Evolutionary conservation across 2,329 filamentous ascomycete species (phyloP).

Genomic region (Neonectria neomacrospora): DNA sequence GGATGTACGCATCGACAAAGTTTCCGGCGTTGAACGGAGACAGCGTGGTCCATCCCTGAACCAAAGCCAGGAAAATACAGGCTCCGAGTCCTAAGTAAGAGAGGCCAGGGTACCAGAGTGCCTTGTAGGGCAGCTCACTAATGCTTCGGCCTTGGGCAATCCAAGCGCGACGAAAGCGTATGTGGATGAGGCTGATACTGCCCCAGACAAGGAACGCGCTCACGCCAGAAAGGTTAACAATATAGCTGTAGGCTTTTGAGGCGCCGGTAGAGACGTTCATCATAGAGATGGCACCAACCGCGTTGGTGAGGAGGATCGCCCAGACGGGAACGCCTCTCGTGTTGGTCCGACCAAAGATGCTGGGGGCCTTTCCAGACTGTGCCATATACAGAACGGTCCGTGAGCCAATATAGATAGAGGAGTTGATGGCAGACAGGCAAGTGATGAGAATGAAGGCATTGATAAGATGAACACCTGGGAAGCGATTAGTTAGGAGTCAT

Average conservation of each 20-base stretch:
- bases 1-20: slow-evolving; percentile 73
- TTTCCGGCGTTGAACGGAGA: slow-evolving; percentile 66
- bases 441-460: slow-evolving; percentile 82
- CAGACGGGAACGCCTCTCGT: slow-evolving; percentile 69
- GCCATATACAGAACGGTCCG: slow-evolving; percentile 82
- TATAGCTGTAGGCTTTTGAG: slow-evolving; percentile 72
- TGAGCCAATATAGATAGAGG: slow-evolving; percentile 80
- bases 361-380: slow-evolving; percentile 76
- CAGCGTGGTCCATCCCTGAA: slow-evolving; percentile 71
- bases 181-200: slow-evolving; percentile 75
- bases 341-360: slow-evolving; percentile 75
- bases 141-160: slow-evolving; percentile 64
- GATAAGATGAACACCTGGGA: slow-evolving; percentile 72
- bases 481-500: slow-evolving; percentile 15
- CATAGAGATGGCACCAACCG: slow-evolving; percentile 77
- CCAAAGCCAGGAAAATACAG: slow-evolving; percentile 68
- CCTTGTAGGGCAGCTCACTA: slow-evolving; percentile 66
- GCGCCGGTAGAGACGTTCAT: slow-evolving; percentile 78
- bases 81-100: slow-evolving; percentile 68
- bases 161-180: slow-evolving; percentile 76
- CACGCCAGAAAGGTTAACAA: slow-evolving; percentile 76
- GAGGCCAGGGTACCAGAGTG: slow-evolving; percentile 66
- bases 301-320: slow-evolving; percentile 75
- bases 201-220: slow-evolving; percentile 80
- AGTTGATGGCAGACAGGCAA: slow-evolving; percentile 77